phyloP scores from a whole-genome alignment of 1,284 basidiomycete species.

The Rhodotorula sp. region DNA sequence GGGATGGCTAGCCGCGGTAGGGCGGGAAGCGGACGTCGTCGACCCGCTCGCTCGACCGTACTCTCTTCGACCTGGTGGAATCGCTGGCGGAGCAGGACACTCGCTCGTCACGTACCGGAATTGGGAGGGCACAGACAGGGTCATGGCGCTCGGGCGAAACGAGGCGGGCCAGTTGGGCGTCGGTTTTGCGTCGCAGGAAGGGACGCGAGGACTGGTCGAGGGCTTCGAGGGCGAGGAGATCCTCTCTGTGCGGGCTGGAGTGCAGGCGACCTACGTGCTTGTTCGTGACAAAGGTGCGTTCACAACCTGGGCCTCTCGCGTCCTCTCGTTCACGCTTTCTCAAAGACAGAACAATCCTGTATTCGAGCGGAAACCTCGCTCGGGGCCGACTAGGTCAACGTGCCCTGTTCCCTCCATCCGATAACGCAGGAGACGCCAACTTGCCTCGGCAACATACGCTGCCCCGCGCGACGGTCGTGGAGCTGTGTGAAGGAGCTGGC shows the following conservation, averaged over 20 bases:
- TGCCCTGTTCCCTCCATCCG: slow-evolving; percentile 5
- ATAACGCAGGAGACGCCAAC: slow-evolving; percentile 2
- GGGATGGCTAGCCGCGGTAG: slow-evolving; percentile 32
- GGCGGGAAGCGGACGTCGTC: slow-evolving; percentile 24
- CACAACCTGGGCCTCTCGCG: neutral
- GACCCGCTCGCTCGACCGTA: neutral
- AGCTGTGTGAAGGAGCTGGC: neutral
- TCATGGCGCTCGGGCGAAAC: slow-evolving; percentile 41
- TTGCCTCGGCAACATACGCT: slow-evolving; percentile 31
- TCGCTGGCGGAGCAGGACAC: slow-evolving; percentile 32
- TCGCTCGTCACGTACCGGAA: slow-evolving; percentile 31
- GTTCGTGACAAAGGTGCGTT: slow-evolving; percentile 21
- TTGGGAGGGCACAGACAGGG: slow-evolving; percentile 24
- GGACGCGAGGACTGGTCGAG: slow-evolving; percentile 41
- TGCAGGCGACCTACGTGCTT: slow-evolving; percentile 30
- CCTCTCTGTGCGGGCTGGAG: slow-evolving; percentile 3
- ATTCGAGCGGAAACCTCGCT: slow-evolving; percentile 25
- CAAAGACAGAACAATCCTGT: slow-evolving; percentile 26
- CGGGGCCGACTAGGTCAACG: slow-evolving; percentile 30
- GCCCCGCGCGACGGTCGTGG: slow-evolving; percentile 27
- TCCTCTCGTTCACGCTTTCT: neutral
- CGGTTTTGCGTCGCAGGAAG: slow-evolving; percentile 41
- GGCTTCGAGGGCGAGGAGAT: slow-evolving; percentile 35
- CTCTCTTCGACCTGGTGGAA: neutral
- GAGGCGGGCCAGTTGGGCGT: slow-evolving; percentile 41